Conservation (phyloP, 768 basidiomycete species). For the Podaxis sp. region DNA sequence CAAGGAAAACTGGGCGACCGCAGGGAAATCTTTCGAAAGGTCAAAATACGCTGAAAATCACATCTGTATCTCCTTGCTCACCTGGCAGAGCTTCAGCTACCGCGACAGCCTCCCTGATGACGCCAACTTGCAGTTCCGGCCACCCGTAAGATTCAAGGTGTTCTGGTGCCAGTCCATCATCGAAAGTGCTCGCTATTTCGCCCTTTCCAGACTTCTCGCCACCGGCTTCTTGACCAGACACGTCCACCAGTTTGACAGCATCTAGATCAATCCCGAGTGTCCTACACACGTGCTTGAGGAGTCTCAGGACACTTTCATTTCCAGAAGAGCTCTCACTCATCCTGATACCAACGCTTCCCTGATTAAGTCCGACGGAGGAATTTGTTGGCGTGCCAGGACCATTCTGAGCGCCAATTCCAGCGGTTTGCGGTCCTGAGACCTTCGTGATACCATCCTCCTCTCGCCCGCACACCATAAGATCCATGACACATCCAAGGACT, state of each 20-base stretch:
- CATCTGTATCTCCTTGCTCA: slow-evolving; percentile 31
- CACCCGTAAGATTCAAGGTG: slow-evolving; percentile 70
- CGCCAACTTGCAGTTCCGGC: slow-evolving; percentile 92
- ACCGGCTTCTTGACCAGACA: slow-evolving; percentile 14
- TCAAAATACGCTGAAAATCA: neutral
- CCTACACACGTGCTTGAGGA: slow-evolving; percentile 74
- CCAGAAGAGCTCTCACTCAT: slow-evolving; percentile 75
- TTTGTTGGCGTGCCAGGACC: slow-evolving; percentile 32
- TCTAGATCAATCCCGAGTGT: slow-evolving; percentile 83
- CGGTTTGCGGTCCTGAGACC: slow-evolving; percentile 37
- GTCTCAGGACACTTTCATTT: slow-evolving; percentile 74
- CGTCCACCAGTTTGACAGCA: slow-evolving; percentile 54
- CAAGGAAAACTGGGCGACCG: slow-evolving; percentile 87
- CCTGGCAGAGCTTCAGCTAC: slow-evolving; percentile 92
- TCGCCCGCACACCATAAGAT: slow-evolving; percentile 81
- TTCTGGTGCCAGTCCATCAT: slow-evolving; percentile 13
- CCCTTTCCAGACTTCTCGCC: slow-evolving; percentile 11
- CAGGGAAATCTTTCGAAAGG: slow-evolving; percentile 63
- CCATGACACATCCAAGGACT: slow-evolving; percentile 80
- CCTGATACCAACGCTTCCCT: slow-evolving; percentile 67
- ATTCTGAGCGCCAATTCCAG: slow-evolving; percentile 51
- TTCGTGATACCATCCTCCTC: slow-evolving; percentile 63
- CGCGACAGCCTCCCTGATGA: slow-evolving; percentile 89
- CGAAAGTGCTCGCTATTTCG: slow-evolving; percentile 39
- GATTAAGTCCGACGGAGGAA: slow-evolving; percentile 21